phyloP scores from a whole-genome alignment of 2,329 filamentous ascomycete species.

The Ophiostoma pallidulum region DNA sequence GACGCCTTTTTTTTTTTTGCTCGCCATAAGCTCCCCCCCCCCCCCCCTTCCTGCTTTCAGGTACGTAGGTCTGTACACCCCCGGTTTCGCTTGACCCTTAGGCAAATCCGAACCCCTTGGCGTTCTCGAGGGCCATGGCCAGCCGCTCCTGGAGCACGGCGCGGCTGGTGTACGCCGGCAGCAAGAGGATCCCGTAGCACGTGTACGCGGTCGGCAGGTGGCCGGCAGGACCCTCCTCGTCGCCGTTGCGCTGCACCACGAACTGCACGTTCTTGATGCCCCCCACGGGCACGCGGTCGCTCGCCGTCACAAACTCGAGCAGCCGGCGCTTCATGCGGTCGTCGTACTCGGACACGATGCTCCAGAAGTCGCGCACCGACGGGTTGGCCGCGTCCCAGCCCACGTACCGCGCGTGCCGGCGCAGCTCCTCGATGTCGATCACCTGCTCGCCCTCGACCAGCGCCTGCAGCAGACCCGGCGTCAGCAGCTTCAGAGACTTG shows the following conservation, averaged over 20 bases:
- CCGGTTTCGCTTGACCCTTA: constrained; percentile 24
- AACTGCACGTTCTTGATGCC: constrained; percentile 78
- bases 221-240: constrained; percentile 43
- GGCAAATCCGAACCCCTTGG: constrained; percentile 79
- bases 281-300: constrained; percentile 79
- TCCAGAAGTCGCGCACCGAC: constrained; percentile 76
- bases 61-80: too few relatives aligned
- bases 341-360: constrained; percentile 58
- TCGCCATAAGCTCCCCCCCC: too few relatives aligned
- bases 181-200: constrained; percentile 78
- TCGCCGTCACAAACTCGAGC: constrained; percentile 91
- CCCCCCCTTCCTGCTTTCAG: too few relatives aligned
- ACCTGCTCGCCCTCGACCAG: constrained; percentile 75
- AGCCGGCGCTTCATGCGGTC: constrained; percentile 63
- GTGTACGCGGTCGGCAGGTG: constrained; percentile 80
- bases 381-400: constrained; percentile 64
- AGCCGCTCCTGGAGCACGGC: constrained; percentile 66
- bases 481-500: constrained; percentile 64
- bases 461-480: constrained; percentile 59
- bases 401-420: constrained; percentile 65
- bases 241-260: constrained; percentile 67
- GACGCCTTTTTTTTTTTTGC: too few relatives aligned
- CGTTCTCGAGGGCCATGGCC: constrained; percentile 77
- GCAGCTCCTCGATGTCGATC: constrained; percentile 68
- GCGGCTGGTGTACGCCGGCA: constrained; percentile 71